Evolutionary conservation across 495 filamentous ascomycete species (phyloP).

Genomic region (Annulohypoxylon maeteangense): DNA sequence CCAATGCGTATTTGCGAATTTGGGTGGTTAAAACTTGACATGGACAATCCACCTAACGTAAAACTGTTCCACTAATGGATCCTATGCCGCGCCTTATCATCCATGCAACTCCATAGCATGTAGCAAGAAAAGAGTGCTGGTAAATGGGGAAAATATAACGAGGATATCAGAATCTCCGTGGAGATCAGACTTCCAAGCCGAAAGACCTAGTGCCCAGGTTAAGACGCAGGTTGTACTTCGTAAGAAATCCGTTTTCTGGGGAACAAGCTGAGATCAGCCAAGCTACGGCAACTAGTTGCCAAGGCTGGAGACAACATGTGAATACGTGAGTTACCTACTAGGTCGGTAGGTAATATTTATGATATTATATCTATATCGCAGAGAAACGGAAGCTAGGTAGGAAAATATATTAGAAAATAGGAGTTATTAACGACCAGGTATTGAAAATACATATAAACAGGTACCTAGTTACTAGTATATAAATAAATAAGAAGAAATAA

Average conservation of each 20-base stretch:
- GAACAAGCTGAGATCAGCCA: too few relatives aligned
- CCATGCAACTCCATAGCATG: background rate
- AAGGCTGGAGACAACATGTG: background rate
- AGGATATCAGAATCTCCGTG: background rate
- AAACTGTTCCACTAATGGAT: conserved; percentile 1
- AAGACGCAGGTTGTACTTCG: background rate
- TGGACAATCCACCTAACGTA: background rate
- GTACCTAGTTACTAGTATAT: too few relatives aligned
- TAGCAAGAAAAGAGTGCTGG: background rate
- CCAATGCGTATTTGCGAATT: background rate
- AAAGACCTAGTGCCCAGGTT: background rate
- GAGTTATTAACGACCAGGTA: too few relatives aligned
- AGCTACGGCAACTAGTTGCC: too few relatives aligned
- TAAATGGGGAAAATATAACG: background rate
- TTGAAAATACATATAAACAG: too few relatives aligned
- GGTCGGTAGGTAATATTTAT: too few relatives aligned
- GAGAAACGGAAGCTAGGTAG: background rate
- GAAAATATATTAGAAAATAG: background rate
- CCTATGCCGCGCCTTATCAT: background rate
- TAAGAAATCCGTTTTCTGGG: too few relatives aligned
- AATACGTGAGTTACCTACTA: background rate
- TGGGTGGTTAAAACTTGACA: background rate
- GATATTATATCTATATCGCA: too few relatives aligned
- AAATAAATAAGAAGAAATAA: too few relatives aligned
- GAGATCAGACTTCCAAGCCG: background rate